Evolutionary conservation across 1,284 basidiomycete genomes (phyloP), one percentile per base, ranked within the genome.

Genomic region (Naganishia sp.): DNA sequence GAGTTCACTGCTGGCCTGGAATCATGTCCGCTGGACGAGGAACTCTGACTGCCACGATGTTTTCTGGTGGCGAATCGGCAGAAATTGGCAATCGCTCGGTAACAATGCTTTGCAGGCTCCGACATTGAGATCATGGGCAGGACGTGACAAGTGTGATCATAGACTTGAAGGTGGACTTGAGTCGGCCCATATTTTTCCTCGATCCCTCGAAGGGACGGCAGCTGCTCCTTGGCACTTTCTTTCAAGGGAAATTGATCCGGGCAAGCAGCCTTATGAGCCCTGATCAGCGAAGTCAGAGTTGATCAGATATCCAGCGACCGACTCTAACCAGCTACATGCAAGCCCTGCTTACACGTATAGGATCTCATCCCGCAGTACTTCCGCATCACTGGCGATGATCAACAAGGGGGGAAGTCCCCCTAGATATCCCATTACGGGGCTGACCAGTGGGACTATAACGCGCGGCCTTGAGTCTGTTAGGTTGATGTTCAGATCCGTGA

Each of bases 291-390:
- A 36, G 2, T 16, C 43, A 11, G n/a, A 15, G 16, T 16, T n/a
- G 55, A 44, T 6, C 44, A 44, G 49, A 45, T 55, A 23, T 63
- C 42, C 44, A 49, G 54, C 21, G 18, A 28, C 28, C 33, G 54
- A 23, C 2, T 9, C 16, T 21, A 21, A 2, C 42, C 31, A 18
- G 49, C 54, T 21, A 53, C 21, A 10, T 6, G 57, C 64, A 18
- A 84, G 36, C 36, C 10, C 36, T 39, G 13, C 90, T 73, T 71
- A 92, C 90, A 85, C 80, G 74, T 92, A 98, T 45, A 97, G 86
- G 55, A 93, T 88, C 78, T 98, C 94, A 74, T 99, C 95, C 55
- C 92, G 83, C 49, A 98, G 79, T 0, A 97, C 93, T 79, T 99
- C 95, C 71, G 88, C 88, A 72, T 98, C 90, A 44, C 95, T 89